Evolutionary conservation across 1,284 basidiomycete species (phyloP).

Genomic region (Vanrija sp.): DNA sequence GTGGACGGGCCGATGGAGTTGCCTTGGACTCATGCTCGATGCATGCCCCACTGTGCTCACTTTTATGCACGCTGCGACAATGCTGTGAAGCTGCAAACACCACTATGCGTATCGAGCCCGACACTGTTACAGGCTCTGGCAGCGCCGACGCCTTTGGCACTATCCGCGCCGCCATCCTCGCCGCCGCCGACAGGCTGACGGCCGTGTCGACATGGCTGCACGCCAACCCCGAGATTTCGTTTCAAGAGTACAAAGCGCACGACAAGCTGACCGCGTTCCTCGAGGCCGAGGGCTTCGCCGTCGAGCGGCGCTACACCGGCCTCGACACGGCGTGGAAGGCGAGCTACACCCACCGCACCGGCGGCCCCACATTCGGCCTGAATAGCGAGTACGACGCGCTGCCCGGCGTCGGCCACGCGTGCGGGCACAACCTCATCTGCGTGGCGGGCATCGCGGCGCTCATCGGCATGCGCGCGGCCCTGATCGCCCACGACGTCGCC

Average conservation of each 20-base stretch:
- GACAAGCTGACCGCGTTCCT: conserved; percentile 59
- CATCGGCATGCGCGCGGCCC: conserved; percentile 31
- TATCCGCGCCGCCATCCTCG: conserved; percentile 4
- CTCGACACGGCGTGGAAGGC: conserved; percentile 49
- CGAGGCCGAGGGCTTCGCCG: conserved; percentile 56
- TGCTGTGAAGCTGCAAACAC: too few relatives aligned
- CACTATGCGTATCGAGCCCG: too few relatives aligned
- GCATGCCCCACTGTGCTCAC: too few relatives aligned
- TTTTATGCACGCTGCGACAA: too few relatives aligned
- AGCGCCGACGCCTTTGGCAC: background rate
- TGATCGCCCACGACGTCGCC: conserved; percentile 54
- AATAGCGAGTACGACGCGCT: conserved; percentile 30
- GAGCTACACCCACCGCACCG: conserved; percentile 37
- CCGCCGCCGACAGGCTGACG: conserved; percentile 11
- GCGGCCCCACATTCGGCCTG: conserved; percentile 33
- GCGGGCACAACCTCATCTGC: conserved; percentile 56
- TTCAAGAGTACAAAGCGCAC: conserved; percentile 53
- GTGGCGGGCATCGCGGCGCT: conserved; percentile 42
- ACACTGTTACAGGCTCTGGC: too few relatives aligned
- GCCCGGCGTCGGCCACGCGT: conserved; percentile 47
- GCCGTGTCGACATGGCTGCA: conserved; percentile 21
- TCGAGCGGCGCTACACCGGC: conserved; percentile 57
- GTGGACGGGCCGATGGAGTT: too few relatives aligned
- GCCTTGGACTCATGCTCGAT: too few relatives aligned
- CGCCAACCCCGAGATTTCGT: conserved; percentile 27